These are phyloP conservation scores for Chaetoscypha palmicola DNA, from an alignment of 2,329 filamentous ascomycete species.

Conservation along the genomic window DNA sequence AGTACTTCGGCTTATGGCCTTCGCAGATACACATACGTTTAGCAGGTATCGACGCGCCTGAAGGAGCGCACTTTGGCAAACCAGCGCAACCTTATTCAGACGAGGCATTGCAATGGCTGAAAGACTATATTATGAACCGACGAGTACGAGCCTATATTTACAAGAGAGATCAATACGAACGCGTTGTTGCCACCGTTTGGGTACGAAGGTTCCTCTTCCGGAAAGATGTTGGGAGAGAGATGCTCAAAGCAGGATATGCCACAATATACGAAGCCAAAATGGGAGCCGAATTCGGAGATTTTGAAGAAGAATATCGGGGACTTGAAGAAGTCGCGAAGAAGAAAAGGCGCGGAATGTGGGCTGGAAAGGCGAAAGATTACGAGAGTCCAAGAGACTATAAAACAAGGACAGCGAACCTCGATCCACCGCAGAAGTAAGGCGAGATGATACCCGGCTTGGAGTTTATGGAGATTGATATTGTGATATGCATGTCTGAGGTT, in stretches of 20 bases:
- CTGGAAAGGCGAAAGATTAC: conserved; percentile 50
- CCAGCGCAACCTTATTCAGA: conserved; percentile 76
- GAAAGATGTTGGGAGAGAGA: conserved; percentile 79
- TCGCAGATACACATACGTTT: conserved; percentile 76
- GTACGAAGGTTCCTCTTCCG: conserved; percentile 59
- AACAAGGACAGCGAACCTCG: conserved; percentile 38
- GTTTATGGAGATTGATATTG: background rate
- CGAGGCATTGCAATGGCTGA: conserved; percentile 80
- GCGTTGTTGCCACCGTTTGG: conserved; percentile 80
- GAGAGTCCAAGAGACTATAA: conserved; percentile 91
- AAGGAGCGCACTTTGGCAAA: conserved; percentile 84
- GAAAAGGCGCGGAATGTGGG: conserved; percentile 69
- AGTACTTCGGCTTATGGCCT: too few relatives aligned
- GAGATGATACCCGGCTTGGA: conserved; percentile 12
- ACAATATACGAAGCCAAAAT: conserved; percentile 91
- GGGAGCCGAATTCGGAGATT: conserved; percentile 79
- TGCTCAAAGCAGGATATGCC: conserved; percentile 78
- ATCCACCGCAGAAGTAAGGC: conserved; percentile 25
- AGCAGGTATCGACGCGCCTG: conserved; percentile 88
- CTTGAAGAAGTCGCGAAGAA: conserved; percentile 61
- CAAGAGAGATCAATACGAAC: conserved; percentile 83
- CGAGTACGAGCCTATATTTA: conserved; percentile 79
- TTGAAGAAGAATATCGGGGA: conserved; percentile 55
- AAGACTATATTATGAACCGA: conserved; percentile 59
- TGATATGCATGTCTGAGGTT: too few relatives aligned